Evolutionary conservation across 2,329 filamentous ascomycete species (phyloP).

Genomic region (Penicillium sp.): DNA sequence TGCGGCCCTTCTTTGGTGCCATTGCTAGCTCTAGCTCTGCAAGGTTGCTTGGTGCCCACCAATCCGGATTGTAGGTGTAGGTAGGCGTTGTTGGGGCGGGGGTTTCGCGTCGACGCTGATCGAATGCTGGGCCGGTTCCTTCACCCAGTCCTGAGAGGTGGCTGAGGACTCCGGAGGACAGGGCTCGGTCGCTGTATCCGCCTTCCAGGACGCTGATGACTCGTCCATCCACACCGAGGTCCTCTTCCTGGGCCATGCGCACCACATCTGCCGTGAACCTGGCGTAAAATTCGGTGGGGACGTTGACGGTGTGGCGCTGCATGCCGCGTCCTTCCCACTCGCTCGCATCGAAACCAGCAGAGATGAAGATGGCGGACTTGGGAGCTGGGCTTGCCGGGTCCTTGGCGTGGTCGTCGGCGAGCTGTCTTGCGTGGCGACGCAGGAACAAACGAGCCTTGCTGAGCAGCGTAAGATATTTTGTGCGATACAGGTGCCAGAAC

Average conservation of each 20-base stretch:
- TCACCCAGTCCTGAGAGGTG: slow-evolving; percentile 75
- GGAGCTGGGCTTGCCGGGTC: slow-evolving; percentile 60
- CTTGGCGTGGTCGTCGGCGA: slow-evolving; percentile 56
- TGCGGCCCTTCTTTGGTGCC: slow-evolving; percentile 57
- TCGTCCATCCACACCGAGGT: slow-evolving; percentile 74
- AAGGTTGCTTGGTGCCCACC: slow-evolving; percentile 70
- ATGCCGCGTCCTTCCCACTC: slow-evolving; percentile 91
- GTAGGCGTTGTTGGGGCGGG: not conserved
- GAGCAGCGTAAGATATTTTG: slow-evolving; percentile 73
- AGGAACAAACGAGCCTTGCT: slow-evolving; percentile 80
- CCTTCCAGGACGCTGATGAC: slow-evolving; percentile 94
- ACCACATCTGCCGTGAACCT: slow-evolving; percentile 85
- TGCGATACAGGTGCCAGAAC: slow-evolving; percentile 87
- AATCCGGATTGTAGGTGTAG: slow-evolving; percentile 62
- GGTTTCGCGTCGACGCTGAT: not conserved
- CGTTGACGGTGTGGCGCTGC: slow-evolving; percentile 94
- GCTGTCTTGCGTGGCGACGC: slow-evolving; percentile 67
- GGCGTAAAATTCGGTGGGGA: slow-evolving; percentile 95
- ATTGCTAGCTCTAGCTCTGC: slow-evolving; percentile 68
- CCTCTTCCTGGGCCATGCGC: slow-evolving; percentile 76
- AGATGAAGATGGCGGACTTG: slow-evolving; percentile 89
- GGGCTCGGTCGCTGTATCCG: slow-evolving; percentile 89
- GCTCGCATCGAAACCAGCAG: slow-evolving; percentile 94
- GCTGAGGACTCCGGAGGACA: slow-evolving; percentile 85
- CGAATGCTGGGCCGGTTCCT: slow-evolving; percentile 48